Conservation (phyloP, 2,329 filamentous ascomycete species). For the Lasiodiplodia citricola region DNA sequence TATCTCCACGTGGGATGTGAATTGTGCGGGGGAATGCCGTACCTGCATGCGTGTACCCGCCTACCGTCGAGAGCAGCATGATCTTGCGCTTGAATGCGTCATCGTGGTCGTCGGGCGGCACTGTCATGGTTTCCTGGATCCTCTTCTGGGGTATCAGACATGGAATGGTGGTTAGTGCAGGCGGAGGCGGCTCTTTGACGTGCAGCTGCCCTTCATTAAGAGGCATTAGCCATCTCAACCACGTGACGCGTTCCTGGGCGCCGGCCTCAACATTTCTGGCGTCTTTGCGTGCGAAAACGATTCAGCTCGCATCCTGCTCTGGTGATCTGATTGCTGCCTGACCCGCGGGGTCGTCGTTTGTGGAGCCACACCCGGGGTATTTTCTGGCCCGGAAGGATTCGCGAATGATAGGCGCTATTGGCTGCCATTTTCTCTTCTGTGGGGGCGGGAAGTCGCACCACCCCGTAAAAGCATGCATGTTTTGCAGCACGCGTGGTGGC, state of each 20-base stretch:
- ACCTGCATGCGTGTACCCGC: not conserved
- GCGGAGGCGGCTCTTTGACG: no score
- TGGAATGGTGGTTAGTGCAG: no score
- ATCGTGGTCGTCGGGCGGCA: not conserved
- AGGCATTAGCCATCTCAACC: not conserved
- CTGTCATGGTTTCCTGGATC: not conserved
- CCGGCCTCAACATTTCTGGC: not conserved
- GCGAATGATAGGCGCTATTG: not conserved
- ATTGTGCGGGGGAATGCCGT: not conserved
- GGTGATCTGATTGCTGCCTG: not conserved
- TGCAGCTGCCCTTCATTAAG: not conserved
- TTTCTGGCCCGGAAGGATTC: not conserved
- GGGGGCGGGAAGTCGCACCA: no score
- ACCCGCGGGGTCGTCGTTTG: not conserved
- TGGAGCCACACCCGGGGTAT: not conserved
- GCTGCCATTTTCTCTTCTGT: not conserved
- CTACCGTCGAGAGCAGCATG: not conserved
- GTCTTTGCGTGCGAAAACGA: not conserved
- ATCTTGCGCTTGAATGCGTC: not conserved
- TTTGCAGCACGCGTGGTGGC: no score
- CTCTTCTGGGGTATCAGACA: not conserved
- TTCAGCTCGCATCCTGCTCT: not conserved
- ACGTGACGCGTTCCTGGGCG: not conserved
- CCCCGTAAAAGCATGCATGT: no score
- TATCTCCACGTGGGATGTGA: not conserved